Evolutionary conservation across 1,139 yeast genomes (phyloP), one percentile per base, ranked within the genome.

Genomic region (Yamadazyma friedrichii): DNA sequence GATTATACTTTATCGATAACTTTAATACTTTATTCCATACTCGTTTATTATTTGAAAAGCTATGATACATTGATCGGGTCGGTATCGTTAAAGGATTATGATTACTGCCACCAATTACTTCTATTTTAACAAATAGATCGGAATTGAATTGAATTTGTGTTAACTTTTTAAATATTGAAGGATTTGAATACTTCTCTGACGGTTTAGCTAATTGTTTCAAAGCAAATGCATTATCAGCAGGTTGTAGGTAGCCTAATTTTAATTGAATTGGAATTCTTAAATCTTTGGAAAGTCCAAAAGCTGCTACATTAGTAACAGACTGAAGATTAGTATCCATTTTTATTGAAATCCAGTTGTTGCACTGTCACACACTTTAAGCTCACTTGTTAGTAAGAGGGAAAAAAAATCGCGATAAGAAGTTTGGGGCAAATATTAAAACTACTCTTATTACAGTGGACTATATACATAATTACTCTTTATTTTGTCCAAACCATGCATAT

Each of bases 261-360:
- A 71, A 52, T 9, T 56, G 48, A 12, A 71, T 55, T 0, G 88
- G 88, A 2, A 74, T 61, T 25, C 75, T 69, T 17, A 89, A 62
- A 55, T 88, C 95, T 50, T 83, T 82, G 2, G 95, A 84, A 9
- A 84, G 73, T 40, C 88, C 88, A 61, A 87, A 88, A 1, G 89
- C 78, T 33, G 78, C 73, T 30, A 78, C 76, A 54, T 62, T 70
- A 41, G 38, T 25, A 10, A 34, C 13, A 4, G 28, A 27, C n/a
- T 27, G 30, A 12, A 27, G 30, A 12, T 27, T 13, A n/a, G 6
- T 27, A 27, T 27, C 15, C 22, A 9, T 30, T 20, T 5, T 20
- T 20, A 30, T 24, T n/a, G 3, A 22, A 15, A 29, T 29, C 31
- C 16, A 5, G n/a, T 11, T 15, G 15, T 35, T 20, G 15, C 12